These are phyloP conservation scores for Beauveria scarabaeidicola DNA, from an alignment of 2,329 filamentous ascomycete genomes.

Conservation along the genomic window DNA sequence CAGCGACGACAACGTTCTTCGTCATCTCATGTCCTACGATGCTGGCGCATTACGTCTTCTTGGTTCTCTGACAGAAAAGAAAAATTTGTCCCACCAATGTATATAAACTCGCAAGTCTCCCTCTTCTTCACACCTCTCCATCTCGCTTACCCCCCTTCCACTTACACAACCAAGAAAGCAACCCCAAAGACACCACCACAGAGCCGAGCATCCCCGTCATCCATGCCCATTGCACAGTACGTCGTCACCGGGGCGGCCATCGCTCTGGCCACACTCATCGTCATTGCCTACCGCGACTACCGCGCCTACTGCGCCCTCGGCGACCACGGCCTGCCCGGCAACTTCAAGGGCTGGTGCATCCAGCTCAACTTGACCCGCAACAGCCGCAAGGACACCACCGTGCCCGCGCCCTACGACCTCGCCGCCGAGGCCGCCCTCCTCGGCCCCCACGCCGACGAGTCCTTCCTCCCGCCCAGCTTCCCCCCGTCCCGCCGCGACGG, in stretches of 20 bases:
- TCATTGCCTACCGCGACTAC: conserved; percentile 22
- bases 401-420: conserved; percentile 17
- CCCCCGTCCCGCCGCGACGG: conserved; percentile 10
- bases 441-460: conserved; percentile 12
- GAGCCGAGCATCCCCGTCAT: not conserved
- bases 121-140: not conserved
- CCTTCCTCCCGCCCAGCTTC: conserved; percentile 10
- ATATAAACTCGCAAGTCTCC: not conserved
- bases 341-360: conserved; percentile 29
- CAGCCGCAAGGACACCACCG: conserved; percentile 18
- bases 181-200: not conserved
- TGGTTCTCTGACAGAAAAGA: not conserved
- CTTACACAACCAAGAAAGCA: not conserved
- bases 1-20: not conserved
- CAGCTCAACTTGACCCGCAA: conserved; percentile 15
- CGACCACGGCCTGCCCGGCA: conserved; percentile 33
- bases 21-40: not conserved
- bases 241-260: not conserved
- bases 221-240: conserved; percentile 1
- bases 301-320: conserved; percentile 32
- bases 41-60: not conserved
- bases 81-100: too few relatives aligned
- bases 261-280: not conserved
- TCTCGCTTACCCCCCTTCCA: not conserved
- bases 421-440: conserved; percentile 15